phyloP scores from a whole-genome alignment of 331 rosid genomes.

The Cucumis variabilis region DNA sequence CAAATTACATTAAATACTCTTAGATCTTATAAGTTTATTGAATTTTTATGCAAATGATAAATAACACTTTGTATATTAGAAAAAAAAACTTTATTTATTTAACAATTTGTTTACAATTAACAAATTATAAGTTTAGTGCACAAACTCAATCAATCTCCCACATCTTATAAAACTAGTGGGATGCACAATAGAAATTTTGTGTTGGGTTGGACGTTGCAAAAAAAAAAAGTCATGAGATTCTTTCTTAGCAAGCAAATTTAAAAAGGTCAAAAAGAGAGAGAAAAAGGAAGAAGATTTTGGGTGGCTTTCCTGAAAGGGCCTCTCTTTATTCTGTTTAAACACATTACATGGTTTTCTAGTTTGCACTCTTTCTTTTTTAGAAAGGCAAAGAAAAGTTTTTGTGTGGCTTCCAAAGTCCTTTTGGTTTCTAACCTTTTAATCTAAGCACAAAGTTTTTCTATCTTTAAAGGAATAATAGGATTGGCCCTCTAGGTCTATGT shows the following conservation, averaged over 20 bases:
- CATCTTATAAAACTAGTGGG: no score
- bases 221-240: neutral
- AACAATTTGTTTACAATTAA: no score
- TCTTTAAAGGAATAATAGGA: neutral
- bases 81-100: no score
- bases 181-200: neutral
- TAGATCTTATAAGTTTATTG: no score
- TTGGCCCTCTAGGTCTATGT: constrained; percentile 10
- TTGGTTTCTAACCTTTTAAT: neutral
- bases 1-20: no score
- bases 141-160: no score
- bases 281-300: neutral
- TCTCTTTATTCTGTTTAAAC: constrained; percentile 2
- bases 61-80: no score
- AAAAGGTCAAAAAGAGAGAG: neutral
- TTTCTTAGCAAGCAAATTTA: neutral
- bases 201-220: neutral
- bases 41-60: no score
- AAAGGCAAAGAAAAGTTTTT: neutral
- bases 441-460: neutral
- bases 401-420: constrained; percentile 24
- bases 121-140: no score
- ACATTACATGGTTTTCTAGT: constrained; percentile 14
- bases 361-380: constrained; percentile 22
- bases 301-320: constrained; percentile 8